Conservation (phyloP, 768 basidiomycete species). For the Butyriboletus loyo region DNA sequence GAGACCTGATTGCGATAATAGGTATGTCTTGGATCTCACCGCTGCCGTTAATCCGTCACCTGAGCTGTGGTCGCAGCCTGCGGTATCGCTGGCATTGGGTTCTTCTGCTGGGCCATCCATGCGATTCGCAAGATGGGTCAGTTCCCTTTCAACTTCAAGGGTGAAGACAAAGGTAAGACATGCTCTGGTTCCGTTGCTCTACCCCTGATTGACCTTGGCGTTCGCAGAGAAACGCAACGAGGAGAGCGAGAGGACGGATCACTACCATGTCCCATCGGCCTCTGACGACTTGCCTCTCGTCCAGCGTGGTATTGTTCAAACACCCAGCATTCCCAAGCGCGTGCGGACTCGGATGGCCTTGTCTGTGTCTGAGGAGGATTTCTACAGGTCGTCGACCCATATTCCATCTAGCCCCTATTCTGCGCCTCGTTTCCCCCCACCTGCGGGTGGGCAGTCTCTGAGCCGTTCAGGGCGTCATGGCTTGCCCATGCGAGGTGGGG, state of each 20-base stretch:
- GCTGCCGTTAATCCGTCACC: background rate
- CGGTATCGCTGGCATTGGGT: conserved; percentile 18
- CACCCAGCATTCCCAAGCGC: conserved; percentile 7
- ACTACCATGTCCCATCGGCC: background rate
- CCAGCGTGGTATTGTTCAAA: background rate
- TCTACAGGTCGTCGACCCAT: background rate
- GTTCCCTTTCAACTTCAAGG: conserved; percentile 2
- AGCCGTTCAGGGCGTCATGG: background rate
- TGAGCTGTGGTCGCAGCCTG: conserved; percentile 7
- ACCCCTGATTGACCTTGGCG: background rate
- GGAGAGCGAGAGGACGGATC: background rate
- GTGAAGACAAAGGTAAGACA: conserved; percentile 1
- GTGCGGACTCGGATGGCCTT: conserved; percentile 9
- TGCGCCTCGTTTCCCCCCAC: background rate
- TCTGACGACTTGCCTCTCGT: conserved; percentile 1
- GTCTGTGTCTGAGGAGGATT: background rate
- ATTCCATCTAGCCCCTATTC: background rate
- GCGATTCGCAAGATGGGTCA: conserved; percentile 19
- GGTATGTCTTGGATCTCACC: conserved; percentile 9
- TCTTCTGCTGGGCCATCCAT: conserved; percentile 20
- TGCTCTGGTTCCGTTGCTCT: background rate
- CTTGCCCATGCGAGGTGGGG: background rate
- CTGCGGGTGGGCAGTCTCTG: background rate
- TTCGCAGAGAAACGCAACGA: background rate
- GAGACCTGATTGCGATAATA: conserved; percentile 22